These are phyloP conservation scores for Breviolum minutum DNA, from an alignment of 73 alveolate genomes.

Conservation along the genomic window DNA sequence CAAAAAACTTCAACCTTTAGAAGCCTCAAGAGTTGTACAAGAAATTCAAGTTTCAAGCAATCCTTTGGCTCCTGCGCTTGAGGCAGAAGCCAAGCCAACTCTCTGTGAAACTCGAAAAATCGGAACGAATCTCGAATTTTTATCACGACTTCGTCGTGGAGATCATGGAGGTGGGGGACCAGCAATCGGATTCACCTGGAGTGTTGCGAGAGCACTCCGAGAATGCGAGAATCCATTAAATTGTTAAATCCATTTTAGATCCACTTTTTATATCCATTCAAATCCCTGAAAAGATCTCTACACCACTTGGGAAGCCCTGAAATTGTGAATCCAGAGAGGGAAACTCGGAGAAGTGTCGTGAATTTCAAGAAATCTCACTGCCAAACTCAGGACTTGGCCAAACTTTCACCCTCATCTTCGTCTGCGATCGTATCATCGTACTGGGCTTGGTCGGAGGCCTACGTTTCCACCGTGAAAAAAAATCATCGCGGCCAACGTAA, in stretches of 20 bases:
- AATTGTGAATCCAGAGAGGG: not conserved
- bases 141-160: not conserved
- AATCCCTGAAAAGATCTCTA: not conserved
- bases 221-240: no score
- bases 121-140: no score
- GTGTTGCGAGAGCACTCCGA: no score
- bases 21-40: no score
- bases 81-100: conserved; percentile 13
- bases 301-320: not conserved
- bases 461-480: not conserved
- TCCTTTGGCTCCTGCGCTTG: conserved; percentile 22
- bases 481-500: not conserved
- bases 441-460: conserved; percentile 66
- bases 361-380: not conserved
- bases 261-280: no score
- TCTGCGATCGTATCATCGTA: conserved; percentile 49
- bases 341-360: no score
- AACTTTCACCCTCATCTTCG: conserved; percentile 67
- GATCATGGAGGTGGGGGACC: not conserved
- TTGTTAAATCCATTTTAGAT: no score
- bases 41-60: no score
- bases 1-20: no score
- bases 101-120: not conserved
- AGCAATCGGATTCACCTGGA: no score
- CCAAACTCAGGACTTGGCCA: not conserved